phyloP scores from a whole-genome alignment of 441 rosid genomes.

The Pelargonium myrrhifolium region DNA sequence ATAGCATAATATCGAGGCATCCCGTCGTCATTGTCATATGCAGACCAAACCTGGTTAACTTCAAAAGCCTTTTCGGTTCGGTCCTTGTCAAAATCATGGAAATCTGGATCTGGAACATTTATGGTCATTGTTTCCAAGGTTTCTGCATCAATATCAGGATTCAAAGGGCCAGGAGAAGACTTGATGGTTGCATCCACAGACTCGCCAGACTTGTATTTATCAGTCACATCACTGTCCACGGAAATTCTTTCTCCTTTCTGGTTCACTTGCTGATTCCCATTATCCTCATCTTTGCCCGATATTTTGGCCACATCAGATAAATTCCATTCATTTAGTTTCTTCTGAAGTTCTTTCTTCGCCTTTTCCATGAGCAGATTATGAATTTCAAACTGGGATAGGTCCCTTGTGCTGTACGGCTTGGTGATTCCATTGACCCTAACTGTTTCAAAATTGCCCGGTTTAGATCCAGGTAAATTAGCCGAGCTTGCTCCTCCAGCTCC shows the following conservation, averaged over 20 bases:
- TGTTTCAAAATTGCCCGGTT: conserved; percentile 30
- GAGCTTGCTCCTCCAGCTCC: conserved; percentile 30
- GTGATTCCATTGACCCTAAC: conserved; percentile 28
- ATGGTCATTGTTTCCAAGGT: conserved; percentile 33
- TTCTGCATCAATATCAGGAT: conserved; percentile 25
- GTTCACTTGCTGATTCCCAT: conserved; percentile 29
- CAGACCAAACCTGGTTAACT: conserved; percentile 89
- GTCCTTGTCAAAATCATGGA: conserved; percentile 73
- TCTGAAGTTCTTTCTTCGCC: conserved; percentile 35
- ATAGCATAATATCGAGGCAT: conserved; percentile 96
- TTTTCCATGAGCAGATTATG: conserved; percentile 46
- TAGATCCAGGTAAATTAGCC: conserved; percentile 29
- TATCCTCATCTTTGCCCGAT: conserved; percentile 21
- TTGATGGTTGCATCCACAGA: conserved; percentile 17
- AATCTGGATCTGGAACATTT: conserved; percentile 67
- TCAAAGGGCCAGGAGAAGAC: conserved; percentile 14
- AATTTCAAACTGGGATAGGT: conserved; percentile 40
- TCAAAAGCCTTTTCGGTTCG: conserved; percentile 61
- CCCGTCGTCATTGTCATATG: conserved; percentile 79
- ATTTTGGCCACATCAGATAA: conserved; percentile 19
- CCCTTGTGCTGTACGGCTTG: conserved; percentile 31
- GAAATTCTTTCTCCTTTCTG: conserved; percentile 25
- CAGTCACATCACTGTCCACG: conserved; percentile 19
- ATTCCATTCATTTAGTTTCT: conserved; percentile 38
- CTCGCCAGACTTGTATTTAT: conserved; percentile 16